phyloP scores from a whole-genome alignment of 345 rosid species.

The Erucastrum elatum region DNA sequence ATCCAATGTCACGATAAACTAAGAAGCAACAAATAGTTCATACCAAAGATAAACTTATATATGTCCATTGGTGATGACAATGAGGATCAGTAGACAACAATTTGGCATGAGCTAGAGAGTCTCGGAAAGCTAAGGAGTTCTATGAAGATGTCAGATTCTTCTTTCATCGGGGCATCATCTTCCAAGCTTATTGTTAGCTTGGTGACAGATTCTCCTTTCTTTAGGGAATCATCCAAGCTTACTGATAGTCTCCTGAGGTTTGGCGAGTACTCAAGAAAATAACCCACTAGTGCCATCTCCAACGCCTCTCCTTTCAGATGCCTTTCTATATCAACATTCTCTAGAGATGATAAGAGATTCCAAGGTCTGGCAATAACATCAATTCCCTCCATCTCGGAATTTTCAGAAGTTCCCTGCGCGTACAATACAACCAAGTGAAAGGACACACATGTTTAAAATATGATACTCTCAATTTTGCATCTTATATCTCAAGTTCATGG shows the following conservation, averaged over 20 bases:
- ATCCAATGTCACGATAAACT: neutral
- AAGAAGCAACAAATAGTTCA: neutral
- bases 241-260: neutral
- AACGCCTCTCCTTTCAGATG: neutral
- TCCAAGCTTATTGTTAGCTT: neutral
- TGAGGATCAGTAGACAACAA: neutral
- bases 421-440: neutral
- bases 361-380: neutral
- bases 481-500: neutral
- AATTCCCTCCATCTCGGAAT: neutral
- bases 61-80: neutral
- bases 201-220: neutral
- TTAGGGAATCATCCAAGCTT: neutral
- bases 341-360: conserved; percentile 9
- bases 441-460: neutral
- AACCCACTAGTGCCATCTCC: neutral
- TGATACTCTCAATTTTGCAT: neutral
- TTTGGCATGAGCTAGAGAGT: conserved; percentile 2
- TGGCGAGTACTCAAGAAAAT: neutral
- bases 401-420: neutral
- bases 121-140: neutral
- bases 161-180: neutral
- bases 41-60: neutral
- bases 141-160: neutral
- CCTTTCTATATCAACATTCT: conserved; percentile 2